These are phyloP conservation scores for Didymella sp. DNA, from an alignment of 2,329 filamentous ascomycete genomes.

Conservation along the genomic window DNA sequence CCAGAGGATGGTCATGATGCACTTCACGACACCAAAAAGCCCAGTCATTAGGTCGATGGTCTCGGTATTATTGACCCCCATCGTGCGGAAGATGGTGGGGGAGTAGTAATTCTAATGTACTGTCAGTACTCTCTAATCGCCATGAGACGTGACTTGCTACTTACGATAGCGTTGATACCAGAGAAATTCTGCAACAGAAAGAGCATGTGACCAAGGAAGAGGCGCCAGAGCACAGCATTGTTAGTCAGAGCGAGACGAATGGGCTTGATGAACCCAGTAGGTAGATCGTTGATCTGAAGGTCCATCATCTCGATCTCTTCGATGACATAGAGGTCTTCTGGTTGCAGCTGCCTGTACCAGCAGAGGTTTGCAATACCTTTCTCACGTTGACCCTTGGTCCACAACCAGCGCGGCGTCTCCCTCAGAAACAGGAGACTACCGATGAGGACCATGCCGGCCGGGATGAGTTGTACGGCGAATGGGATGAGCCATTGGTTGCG, in stretches of 20 bases:
- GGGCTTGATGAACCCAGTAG: slow-evolving; percentile 74
- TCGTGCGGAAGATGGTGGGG: slow-evolving; percentile 71
- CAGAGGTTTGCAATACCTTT: slow-evolving; percentile 56
- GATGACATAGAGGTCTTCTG: slow-evolving; percentile 70
- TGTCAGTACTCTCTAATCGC: background rate
- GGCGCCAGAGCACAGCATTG: slow-evolving; percentile 68
- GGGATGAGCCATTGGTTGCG: slow-evolving; percentile 57
- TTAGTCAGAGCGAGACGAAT: slow-evolving; percentile 33
- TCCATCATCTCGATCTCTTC: slow-evolving; percentile 78
- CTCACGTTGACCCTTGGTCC: slow-evolving; percentile 51
- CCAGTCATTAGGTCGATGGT: slow-evolving; percentile 73
- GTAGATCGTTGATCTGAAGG: slow-evolving; percentile 71
- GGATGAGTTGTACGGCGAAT: slow-evolving; percentile 71
- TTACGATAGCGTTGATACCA: slow-evolving; percentile 71
- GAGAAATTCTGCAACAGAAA: slow-evolving; percentile 81
- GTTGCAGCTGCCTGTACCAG: slow-evolving; percentile 69
- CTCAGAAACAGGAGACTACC: slow-evolving; percentile 52
- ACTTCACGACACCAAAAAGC: slow-evolving; percentile 76
- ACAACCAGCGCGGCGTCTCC: slow-evolving; percentile 55
- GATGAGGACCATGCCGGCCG: slow-evolving; percentile 64
- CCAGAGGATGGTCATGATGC: slow-evolving; percentile 71
- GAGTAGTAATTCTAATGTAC: slow-evolving; percentile 70
- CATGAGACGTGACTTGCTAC: background rate
- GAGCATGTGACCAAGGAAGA: slow-evolving; percentile 76
- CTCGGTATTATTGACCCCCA: slow-evolving; percentile 68